Conservation (phyloP, 2,329 filamentous ascomycete species). For the Epichloe elymi region DNA sequence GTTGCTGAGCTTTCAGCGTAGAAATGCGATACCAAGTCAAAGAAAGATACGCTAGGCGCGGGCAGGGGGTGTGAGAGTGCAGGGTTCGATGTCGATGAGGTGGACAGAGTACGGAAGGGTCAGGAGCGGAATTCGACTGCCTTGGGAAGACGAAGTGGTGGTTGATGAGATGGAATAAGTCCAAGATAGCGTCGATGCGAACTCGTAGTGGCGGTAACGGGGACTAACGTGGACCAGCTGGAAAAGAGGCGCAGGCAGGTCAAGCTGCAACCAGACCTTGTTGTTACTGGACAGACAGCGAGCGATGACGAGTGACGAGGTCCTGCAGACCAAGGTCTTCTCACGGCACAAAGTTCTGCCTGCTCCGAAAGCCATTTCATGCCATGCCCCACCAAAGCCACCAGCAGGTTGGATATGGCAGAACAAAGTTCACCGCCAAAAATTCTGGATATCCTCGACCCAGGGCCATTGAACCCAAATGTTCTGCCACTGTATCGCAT, state of each 20-base stretch:
- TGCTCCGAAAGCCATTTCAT: background rate
- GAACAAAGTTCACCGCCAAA: constrained; percentile 20
- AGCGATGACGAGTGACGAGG: background rate
- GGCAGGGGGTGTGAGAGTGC: background rate
- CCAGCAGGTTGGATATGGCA: constrained; percentile 5
- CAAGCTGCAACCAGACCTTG: background rate
- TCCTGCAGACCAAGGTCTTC: too few relatives aligned
- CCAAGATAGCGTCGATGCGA: background rate
- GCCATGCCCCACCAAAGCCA: constrained; percentile 4
- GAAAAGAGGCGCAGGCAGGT: background rate
- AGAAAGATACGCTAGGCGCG: background rate
- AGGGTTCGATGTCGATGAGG: background rate
- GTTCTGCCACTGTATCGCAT: background rate
- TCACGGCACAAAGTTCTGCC: constrained; percentile 3
- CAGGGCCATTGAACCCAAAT: background rate
- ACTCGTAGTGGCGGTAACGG: background rate
- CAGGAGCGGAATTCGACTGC: background rate
- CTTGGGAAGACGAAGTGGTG: background rate
- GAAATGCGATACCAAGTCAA: background rate
- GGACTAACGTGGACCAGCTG: background rate
- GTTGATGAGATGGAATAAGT: constrained; percentile 2
- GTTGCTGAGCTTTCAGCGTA: background rate
- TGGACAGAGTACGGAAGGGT: background rate
- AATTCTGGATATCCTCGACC: constrained; percentile 13
- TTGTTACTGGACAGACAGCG: too few relatives aligned